phyloP scores from a whole-genome alignment of 2,329 filamentous ascomycete species.

The Pyricularia sp. region DNA sequence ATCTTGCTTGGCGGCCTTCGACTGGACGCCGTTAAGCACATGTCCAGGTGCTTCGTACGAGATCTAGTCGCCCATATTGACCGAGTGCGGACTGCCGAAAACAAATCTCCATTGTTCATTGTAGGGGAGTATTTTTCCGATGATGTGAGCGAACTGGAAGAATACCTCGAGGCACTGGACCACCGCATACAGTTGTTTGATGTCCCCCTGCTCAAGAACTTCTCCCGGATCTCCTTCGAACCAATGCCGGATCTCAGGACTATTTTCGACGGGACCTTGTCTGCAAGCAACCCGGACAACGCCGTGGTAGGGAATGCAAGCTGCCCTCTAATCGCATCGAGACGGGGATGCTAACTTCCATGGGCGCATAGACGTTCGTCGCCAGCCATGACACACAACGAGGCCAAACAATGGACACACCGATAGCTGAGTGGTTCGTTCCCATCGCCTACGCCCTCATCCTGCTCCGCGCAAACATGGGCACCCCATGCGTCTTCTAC shows the following conservation, averaged over 20 bases:
- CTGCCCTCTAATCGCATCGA: too few relatives aligned
- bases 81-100: slow-evolving; percentile 22
- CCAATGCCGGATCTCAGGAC: slow-evolving; percentile 42
- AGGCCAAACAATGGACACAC: slow-evolving; percentile 16
- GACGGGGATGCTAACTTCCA: too few relatives aligned
- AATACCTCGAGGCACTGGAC: slow-evolving; percentile 43
- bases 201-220: slow-evolving; percentile 51
- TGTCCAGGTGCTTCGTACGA: slow-evolving; percentile 18
- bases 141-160: slow-evolving; percentile 31
- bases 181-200: slow-evolving; percentile 49
- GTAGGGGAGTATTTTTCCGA: slow-evolving; percentile 45
- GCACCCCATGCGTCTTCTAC: slow-evolving; percentile 57
- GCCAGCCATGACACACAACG: slow-evolving; percentile 8
- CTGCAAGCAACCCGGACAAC: slow-evolving; percentile 35
- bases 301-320: slow-evolving; percentile 37
- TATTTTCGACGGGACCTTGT: slow-evolving; percentile 45
- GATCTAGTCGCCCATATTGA: slow-evolving; percentile 16
- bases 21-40: slow-evolving; percentile 23
- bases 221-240: slow-evolving; percentile 42
- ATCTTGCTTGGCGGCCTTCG: slow-evolving; percentile 19
- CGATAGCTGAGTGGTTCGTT: slow-evolving; percentile 37
- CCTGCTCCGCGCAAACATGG: slow-evolving; percentile 43
- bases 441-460: slow-evolving; percentile 56
- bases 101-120: slow-evolving; percentile 35
- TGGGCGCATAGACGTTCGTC: background rate